phyloP scores from a whole-genome alignment of 208 protist genomes.

The Trypanosoma avium region DNA sequence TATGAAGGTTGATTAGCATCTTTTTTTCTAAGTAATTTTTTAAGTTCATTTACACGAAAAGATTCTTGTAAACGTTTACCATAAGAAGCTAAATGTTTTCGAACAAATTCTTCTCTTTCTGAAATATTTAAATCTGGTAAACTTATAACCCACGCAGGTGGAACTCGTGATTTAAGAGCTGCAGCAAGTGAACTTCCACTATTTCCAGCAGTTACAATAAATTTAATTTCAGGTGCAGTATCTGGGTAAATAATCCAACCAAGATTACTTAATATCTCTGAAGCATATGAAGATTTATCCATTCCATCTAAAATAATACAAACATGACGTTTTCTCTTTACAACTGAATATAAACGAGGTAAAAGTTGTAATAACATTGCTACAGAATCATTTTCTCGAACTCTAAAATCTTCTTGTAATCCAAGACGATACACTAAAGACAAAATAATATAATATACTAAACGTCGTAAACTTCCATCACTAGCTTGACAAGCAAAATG shows the following conservation, averaged over 20 bases:
- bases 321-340: slow-evolving; percentile 34
- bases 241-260: slow-evolving; percentile 41
- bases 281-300: slow-evolving; percentile 53
- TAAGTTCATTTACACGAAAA: slow-evolving; percentile 63
- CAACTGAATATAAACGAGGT: slow-evolving; percentile 44
- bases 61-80: slow-evolving; percentile 83
- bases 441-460: slow-evolving; percentile 58
- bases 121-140: slow-evolving; percentile 47
- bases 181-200: slow-evolving; percentile 29
- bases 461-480: slow-evolving; percentile 45
- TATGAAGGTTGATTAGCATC: slow-evolving; percentile 63
- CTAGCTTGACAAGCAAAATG: slow-evolving; percentile 68
- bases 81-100: slow-evolving; percentile 63
- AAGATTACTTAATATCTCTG: slow-evolving; percentile 50
- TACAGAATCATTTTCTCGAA: slow-evolving; percentile 51
- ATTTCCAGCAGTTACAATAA: slow-evolving; percentile 43
- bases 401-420: slow-evolving; percentile 46
- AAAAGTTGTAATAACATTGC: slow-evolving; percentile 51
- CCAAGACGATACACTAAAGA: slow-evolving; percentile 40
- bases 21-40: slow-evolving; percentile 67
- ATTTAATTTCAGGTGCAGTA: slow-evolving; percentile 49
- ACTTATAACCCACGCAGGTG: slow-evolving; percentile 28
- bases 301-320: slow-evolving; percentile 65
- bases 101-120: slow-evolving; percentile 75
- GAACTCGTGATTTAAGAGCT: slow-evolving; percentile 52